A percentile compares a stretch with the other conserved stretches of the same genome.
Evolutionary conservation across 2,329 filamentous ascomycete genomes (phyloP).

Genomic region (Penicillium sp.): DNA sequence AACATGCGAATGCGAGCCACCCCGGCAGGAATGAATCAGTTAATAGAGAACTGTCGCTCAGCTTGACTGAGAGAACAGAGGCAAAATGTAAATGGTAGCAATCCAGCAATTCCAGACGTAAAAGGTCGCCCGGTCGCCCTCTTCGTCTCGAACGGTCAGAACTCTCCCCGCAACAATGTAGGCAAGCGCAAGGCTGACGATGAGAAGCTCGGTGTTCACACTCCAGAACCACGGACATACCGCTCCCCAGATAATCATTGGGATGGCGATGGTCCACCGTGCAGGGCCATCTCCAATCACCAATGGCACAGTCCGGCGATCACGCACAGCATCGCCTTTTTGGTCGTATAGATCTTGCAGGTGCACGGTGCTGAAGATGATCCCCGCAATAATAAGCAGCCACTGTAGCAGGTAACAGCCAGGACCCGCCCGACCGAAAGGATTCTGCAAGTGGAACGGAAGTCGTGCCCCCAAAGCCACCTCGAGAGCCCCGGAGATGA

Average conservation of each 20-base stretch:
- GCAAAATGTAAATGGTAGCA: conserved; percentile 4
- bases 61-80: background rate
- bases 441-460: background rate
- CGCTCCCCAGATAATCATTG: background rate
- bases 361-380: conserved; percentile 38
- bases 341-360: conserved; percentile 41
- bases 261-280: conserved; percentile 5
- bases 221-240: background rate
- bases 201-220: background rate
- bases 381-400: conserved; percentile 11
- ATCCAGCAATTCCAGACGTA: conserved; percentile 13
- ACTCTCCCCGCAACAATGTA: background rate
- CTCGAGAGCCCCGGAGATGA: conserved; percentile 2
- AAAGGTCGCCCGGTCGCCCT: conserved; percentile 6
- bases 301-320: conserved; percentile 18
- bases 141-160: background rate
- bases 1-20: background rate
- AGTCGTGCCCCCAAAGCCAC: background rate
- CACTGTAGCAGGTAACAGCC: background rate
- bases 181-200: background rate
- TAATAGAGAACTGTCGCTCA: background rate
- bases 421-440: background rate
- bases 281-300: conserved; percentile 6
- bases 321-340: conserved; percentile 26
- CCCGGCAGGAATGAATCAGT: background rate